Conservation (phyloP, 108 stramenopile genomes). For the Cyclotella atomus region DNA sequence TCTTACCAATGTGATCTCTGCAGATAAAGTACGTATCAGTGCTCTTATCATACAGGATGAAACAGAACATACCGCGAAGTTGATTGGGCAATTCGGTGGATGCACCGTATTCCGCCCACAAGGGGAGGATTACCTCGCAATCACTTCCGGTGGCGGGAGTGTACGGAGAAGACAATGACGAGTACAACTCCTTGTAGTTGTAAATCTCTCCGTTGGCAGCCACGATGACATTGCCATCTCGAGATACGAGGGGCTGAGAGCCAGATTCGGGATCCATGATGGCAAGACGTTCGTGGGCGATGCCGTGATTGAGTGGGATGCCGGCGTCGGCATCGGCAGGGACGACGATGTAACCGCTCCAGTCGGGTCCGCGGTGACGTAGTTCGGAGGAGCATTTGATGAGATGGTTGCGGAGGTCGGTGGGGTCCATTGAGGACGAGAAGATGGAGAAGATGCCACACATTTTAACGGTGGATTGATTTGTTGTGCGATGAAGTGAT, state of each 20-base stretch:
- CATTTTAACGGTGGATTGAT: slow-evolving; percentile 52
- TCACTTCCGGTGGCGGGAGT: slow-evolving; percentile 92
- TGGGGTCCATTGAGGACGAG: slow-evolving; percentile 82
- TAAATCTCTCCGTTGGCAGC: slow-evolving; percentile 99
- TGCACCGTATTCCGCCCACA: slow-evolving; percentile 86
- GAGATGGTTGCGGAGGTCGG: slow-evolving; percentile 86
- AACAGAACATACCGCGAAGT: slow-evolving; percentile 96
- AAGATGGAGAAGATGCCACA: slow-evolving; percentile 99
- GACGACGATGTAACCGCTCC: slow-evolving; percentile 94
- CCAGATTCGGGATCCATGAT: slow-evolving; percentile 98
- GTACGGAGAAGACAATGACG: slow-evolving; percentile 66
- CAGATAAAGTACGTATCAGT: slow-evolving; percentile 88
- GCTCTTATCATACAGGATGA: slow-evolving; percentile 90
- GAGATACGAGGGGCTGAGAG: slow-evolving; percentile 91
- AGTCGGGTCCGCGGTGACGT: slow-evolving; percentile 98
- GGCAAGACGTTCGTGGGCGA: slow-evolving; percentile 97
- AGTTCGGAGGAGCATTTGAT: slow-evolving; percentile 89
- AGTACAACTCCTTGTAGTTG: slow-evolving; percentile 97
- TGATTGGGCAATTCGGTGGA: slow-evolving; percentile 67
- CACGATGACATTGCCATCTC: slow-evolving; percentile 84
- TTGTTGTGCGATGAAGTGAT: neutral
- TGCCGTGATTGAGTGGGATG: slow-evolving; percentile 76
- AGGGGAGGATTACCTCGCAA: slow-evolving; percentile 95
- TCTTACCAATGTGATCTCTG: slow-evolving; percentile 98
- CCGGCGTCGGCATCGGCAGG: slow-evolving; percentile 42